Conservation (phyloP, 208 protist species). For the Trypanosoma caninum region DNA sequence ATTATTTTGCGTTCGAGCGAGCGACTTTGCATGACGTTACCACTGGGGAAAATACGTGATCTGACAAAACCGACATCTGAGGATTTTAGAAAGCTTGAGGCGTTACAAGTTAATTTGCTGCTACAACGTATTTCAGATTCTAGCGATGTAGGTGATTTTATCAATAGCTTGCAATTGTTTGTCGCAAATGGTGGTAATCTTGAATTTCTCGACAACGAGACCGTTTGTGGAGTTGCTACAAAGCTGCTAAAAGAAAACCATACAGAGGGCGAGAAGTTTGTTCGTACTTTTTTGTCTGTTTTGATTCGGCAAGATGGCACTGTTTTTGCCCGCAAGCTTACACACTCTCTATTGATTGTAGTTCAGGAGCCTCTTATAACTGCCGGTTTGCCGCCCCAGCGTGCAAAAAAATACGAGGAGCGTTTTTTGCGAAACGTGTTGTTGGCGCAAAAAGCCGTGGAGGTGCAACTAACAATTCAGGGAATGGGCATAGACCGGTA, state of each 20-base stretch:
- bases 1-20: constrained; percentile 40
- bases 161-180: constrained; percentile 53
- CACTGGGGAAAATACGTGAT: constrained; percentile 39
- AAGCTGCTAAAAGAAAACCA: constrained; percentile 53
- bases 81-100: constrained; percentile 60
- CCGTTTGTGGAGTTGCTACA: constrained; percentile 51
- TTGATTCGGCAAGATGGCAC: constrained; percentile 35
- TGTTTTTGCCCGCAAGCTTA: constrained; percentile 28
- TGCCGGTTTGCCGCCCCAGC: constrained; percentile 27
- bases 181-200: constrained; percentile 61
- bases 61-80: constrained; percentile 38
- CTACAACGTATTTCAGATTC: constrained; percentile 56
- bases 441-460: constrained; percentile 64
- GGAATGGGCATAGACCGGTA: constrained; percentile 62
- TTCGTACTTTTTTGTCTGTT: constrained; percentile 52
- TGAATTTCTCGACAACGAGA: constrained; percentile 68
- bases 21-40: constrained; percentile 47
- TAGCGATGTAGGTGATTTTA: constrained; percentile 43
- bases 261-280: constrained; percentile 64
- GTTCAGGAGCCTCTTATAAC: constrained; percentile 76
- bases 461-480: constrained; percentile 70
- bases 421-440: constrained; percentile 60
- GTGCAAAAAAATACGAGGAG: constrained; percentile 51
- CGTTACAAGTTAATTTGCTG: constrained; percentile 68
- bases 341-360: constrained; percentile 51